Percentiles rank a stretch among this genome's conserved stretches.
Evolutionary conservation across 2,329 filamentous ascomycete genomes (phyloP).

Genomic region (Talaromyces sp.): DNA sequence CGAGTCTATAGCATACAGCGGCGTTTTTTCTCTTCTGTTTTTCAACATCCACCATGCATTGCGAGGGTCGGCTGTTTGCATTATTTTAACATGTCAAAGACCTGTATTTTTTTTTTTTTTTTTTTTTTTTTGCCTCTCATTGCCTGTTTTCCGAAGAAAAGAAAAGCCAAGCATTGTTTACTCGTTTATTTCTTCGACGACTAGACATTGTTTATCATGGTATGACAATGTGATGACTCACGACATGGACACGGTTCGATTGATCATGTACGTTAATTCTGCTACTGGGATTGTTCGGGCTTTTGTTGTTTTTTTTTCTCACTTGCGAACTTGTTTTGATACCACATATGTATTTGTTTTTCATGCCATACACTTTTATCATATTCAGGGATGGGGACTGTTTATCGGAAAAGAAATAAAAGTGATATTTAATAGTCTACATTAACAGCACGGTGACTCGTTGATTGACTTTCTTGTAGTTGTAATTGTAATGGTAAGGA

Average conservation of each 20-base stretch:
- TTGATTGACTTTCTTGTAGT: slow-evolving; percentile 3
- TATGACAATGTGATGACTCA: background rate
- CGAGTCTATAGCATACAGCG: slow-evolving; percentile 6
- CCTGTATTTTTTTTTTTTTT: too few species aligned
- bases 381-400: background rate
- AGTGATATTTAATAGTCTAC: slow-evolving; percentile 9
- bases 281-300: background rate
- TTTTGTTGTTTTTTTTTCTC: background rate
- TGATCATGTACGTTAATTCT: background rate
- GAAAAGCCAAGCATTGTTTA: slow-evolving; percentile 3
- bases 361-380: slow-evolving; percentile 3
- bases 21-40: slow-evolving; percentile 2
- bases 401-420: slow-evolving; percentile 15
- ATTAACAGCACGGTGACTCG: background rate
- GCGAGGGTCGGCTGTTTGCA: slow-evolving; percentile 18
- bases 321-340: slow-evolving; percentile 9
- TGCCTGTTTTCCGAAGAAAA: background rate
- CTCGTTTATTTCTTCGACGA: background rate
- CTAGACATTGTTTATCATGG: slow-evolving; percentile 7
- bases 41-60: slow-evolving; percentile 13
- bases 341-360: slow-evolving; percentile 13
- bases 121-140: background rate
- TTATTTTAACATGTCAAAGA: slow-evolving; percentile 8
- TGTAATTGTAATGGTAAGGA: background rate
- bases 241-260: background rate